Evolutionary conservation across 2,329 filamentous ascomycete species (phyloP).

Genomic region (Aureobasidium pullulans): DNA sequence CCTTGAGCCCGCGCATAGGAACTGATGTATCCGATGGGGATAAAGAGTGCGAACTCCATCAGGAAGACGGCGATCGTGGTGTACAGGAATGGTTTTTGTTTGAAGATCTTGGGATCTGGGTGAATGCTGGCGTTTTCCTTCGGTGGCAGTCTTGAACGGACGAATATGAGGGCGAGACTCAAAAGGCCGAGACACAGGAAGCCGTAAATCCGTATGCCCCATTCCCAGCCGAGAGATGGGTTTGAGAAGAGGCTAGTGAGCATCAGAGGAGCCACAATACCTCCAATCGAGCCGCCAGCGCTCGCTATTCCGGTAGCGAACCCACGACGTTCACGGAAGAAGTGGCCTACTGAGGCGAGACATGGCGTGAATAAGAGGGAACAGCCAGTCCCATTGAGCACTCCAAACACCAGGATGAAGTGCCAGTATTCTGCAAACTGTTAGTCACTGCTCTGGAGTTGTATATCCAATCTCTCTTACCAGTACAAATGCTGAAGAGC

Average conservation of each 20-base stretch:
- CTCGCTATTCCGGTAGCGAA: constrained; percentile 73
- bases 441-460: neutral
- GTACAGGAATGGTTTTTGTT: constrained; percentile 31
- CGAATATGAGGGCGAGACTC: constrained; percentile 30
- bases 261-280: constrained; percentile 39
- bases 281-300: constrained; percentile 50
- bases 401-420: constrained; percentile 69
- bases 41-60: constrained; percentile 41
- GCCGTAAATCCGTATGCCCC: constrained; percentile 38
- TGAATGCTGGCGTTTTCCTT: constrained; percentile 32
- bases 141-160: constrained; percentile 34
- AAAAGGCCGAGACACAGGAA: constrained; percentile 36
- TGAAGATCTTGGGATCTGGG: constrained; percentile 36
- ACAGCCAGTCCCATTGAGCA: constrained; percentile 63
- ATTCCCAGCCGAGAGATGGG: constrained; percentile 33
- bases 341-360: constrained; percentile 71
- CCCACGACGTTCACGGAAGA: constrained; percentile 66
- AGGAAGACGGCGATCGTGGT: constrained; percentile 37
- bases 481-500: constrained; percentile 57
- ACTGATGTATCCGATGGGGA: constrained; percentile 73
- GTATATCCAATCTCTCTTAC: constrained; percentile 29
- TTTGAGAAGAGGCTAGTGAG: constrained; percentile 33
- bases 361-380: constrained; percentile 78
- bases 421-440: constrained; percentile 59
- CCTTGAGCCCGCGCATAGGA: constrained; percentile 59